Conservation (phyloP, 345 rosid species). For the Gossypium ekmanianum region DNA sequence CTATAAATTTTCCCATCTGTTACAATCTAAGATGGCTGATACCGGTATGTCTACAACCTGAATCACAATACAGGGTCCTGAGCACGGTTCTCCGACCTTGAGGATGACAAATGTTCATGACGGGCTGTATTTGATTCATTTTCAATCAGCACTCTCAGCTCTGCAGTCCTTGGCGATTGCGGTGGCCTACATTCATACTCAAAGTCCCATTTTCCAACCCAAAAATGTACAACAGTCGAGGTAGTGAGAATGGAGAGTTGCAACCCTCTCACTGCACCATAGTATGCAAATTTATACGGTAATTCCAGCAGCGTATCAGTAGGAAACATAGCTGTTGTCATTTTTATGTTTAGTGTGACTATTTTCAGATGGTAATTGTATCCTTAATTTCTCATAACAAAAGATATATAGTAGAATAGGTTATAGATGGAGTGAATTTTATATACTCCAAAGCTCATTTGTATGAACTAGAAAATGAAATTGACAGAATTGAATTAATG, state of each 20-base stretch:
- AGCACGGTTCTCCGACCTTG: slow-evolving; percentile 47
- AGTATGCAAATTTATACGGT: slow-evolving; percentile 19
- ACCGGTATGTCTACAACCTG: not conserved
- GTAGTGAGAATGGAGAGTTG: slow-evolving; percentile 22
- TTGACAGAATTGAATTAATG: too few species aligned
- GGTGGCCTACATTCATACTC: slow-evolving; percentile 70
- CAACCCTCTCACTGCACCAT: slow-evolving; percentile 23
- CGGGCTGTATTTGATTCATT: slow-evolving; percentile 67
- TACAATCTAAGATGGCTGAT: not conserved
- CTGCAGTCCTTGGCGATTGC: slow-evolving; percentile 82
- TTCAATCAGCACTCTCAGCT: slow-evolving; percentile 62
- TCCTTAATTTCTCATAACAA: too few species aligned
- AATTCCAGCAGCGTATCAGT: too few species aligned
- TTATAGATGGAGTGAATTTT: too few species aligned
- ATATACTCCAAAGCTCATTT: too few species aligned
- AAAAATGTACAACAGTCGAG: slow-evolving; percentile 40
- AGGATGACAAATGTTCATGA: slow-evolving; percentile 66
- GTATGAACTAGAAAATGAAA: too few species aligned
- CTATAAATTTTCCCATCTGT: not conserved
- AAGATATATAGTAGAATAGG: too few species aligned
- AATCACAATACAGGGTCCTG: slow-evolving; percentile 46
- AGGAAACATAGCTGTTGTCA: not conserved
- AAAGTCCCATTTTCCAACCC: slow-evolving; percentile 49
- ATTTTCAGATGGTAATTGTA: too few species aligned
- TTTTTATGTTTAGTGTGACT: not conserved